A percentile compares a stretch with the other conserved stretches of the same genome.
These are phyloP conservation scores for Fusarium hainanense DNA, from an alignment of 2,329 filamentous ascomycete species.

Conservation along the genomic window DNA sequence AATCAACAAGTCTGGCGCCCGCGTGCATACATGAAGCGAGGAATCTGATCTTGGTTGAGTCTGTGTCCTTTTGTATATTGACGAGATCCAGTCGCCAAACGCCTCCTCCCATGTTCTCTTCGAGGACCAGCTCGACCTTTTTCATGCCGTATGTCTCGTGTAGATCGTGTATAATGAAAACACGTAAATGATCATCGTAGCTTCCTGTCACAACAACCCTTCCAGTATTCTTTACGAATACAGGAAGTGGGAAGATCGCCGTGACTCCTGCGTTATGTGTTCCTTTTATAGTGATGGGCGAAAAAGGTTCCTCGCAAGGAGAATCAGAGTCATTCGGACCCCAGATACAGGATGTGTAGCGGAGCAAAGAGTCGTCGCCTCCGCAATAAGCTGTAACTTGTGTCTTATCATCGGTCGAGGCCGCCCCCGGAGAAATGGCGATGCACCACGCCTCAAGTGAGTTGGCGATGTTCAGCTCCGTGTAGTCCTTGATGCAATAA, in stretches of 20 bases:
- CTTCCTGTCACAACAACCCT: constrained; percentile 83
- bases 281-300: constrained; percentile 53
- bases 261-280: constrained; percentile 86
- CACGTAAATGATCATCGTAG: constrained; percentile 86
- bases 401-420: constrained; percentile 23
- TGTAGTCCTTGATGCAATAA: constrained; percentile 52
- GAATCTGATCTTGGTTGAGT: constrained; percentile 58
- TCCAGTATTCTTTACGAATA: constrained; percentile 55
- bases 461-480: constrained; percentile 59
- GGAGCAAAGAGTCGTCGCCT: constrained; percentile 77
- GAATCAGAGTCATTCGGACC: constrained; percentile 17
- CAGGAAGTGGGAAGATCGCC: constrained; percentile 77
- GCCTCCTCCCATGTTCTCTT: constrained; percentile 77
- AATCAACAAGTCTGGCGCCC: constrained; percentile 74
- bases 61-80: constrained; percentile 43
- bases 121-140: constrained; percentile 66
- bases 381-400: constrained; percentile 70
- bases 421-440: constrained; percentile 61
- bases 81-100: constrained; percentile 87
- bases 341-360: constrained; percentile 56
- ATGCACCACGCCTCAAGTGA: constrained; percentile 80
- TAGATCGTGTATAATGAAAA: constrained; percentile 65
- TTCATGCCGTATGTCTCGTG: constrained; percentile 54
- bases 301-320: constrained; percentile 39
- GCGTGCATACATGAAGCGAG: constrained; percentile 95